These are phyloP conservation scores for Dendrocalamus latiflorus DNA, from an alignment of 202 grass and related monocot species.

Conservation along the genomic window DNA sequence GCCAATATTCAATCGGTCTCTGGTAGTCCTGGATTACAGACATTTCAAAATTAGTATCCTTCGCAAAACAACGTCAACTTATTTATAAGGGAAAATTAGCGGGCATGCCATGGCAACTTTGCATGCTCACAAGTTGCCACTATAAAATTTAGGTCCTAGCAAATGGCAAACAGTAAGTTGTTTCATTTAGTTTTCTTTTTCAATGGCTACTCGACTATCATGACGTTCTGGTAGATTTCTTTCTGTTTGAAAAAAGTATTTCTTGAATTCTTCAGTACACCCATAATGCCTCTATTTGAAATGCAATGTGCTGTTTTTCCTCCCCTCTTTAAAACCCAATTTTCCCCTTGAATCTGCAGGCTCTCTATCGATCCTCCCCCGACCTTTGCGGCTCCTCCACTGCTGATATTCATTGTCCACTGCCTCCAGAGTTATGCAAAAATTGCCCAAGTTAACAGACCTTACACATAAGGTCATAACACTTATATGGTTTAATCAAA, in stretches of 20 bases:
- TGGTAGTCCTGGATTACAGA: slow-evolving; percentile 11
- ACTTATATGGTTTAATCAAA: neutral
- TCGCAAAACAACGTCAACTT: neutral
- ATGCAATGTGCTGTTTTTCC: neutral
- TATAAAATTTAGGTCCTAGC: neutral
- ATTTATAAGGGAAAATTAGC: neutral
- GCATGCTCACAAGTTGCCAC: neutral
- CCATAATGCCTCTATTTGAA: neutral
- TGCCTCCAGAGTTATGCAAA: neutral
- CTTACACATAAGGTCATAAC: neutral
- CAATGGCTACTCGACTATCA: neutral
- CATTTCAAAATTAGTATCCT: neutral
- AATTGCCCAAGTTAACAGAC: neutral
- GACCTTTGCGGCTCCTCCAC: neutral
- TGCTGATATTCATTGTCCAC: neutral
- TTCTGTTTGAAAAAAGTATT: neutral
- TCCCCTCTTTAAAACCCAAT: neutral
- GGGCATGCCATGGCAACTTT: neutral
- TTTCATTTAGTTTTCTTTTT: neutral
- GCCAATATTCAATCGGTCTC: neutral
- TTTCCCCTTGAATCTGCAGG: neutral
- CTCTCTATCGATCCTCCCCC: neutral
- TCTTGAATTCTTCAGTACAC: neutral
- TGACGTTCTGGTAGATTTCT: neutral
- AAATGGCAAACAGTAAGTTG: neutral